Evolutionary conservation across 257 asterid species (phyloP), one percentile per base, ranked within the genome.

Genomic region (Penstemon barbatus): DNA sequence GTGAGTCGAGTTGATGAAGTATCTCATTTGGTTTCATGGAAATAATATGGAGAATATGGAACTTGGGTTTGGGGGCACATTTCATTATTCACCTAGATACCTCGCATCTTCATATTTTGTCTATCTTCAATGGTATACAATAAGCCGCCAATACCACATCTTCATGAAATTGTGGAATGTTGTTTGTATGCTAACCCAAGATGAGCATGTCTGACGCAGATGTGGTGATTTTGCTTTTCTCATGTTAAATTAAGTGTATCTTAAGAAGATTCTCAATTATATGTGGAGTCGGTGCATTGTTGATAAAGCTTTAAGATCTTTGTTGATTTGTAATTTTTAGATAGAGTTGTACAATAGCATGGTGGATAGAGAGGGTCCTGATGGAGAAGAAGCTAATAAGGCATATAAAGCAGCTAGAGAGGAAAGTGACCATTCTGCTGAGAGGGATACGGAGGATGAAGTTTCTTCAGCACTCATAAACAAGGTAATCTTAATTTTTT

Each of bases 341-440:
- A 83, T 94, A 72, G 97, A 86, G 78, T 71, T 94, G 70, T 94
- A 94, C 71, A 91, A 91, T 76, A 77, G 82, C 78, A 86, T 89
- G 90, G 97, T 91, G 70, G 89, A 86, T 67, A 88, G 85, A 85
- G 99, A 89, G 76, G 91, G 87, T 19, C 69, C 74, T 11, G 96
- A 83, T 0, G 93, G 87, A 48, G 93, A 86, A 80, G 96, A 77
- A 63, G 96, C 95, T 72, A 84, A 65, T 77, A 82, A 79, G 81
- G 97, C 98, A 13, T 94, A 94, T 68, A 82, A 62, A 83, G 97
- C 92, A 57, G 97, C 97, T 68, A 82, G 93, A 75, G 95, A 80
- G 80, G 96, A 89, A 66, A 82, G 75, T 78, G 96, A 86, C 65
- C 67, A 69, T 51, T 84, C 79, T 71, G 77, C 68, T 58, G 97